Evolutionary conservation across 441 rosid genomes (phyloP), one percentile per base, ranked within the genome.

Genomic region (Omphalea diandra): DNA sequence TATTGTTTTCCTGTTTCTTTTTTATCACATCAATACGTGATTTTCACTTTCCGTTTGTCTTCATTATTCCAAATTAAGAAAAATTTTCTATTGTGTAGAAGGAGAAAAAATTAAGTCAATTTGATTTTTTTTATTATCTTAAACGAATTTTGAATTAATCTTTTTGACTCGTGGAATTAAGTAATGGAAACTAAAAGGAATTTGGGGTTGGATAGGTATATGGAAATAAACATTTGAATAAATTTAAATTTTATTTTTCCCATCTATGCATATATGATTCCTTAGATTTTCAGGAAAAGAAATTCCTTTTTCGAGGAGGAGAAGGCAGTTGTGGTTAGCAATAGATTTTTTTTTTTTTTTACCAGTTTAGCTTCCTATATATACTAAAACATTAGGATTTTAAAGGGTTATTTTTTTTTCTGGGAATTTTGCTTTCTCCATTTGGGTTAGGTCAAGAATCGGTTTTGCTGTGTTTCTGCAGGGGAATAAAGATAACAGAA

Each of bases 91-190:
- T n/a, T n/a, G n/a, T n/a, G n/a, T n/a, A n/a, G n/a, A n/a, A n/a
- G n/a, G n/a, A 11, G 58, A 31, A 47, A 2, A 49, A 32, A 11
- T 31, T 5, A 33, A 49, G 69, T 49, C 69, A 22, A 65, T 31
- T 12, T 14, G 3, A 7, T 17, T 12, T 14, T 18, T 15, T 12
- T 27, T 4, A 12, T 57, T n/a, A n/a, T n/a, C n/a, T n/a, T n/a
- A n/a, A n/a, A n/a, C n/a, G n/a, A n/a, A 22, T 46, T 57, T 44
- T 63, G 27, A 6, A 33, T 65, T 65, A 46, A 33, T 50, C 46
- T 14, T 22, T 49, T 33, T 65, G 60, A 67, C 61, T 36, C 26
- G 17, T 35, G 4, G 43, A 7, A 22, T 52, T 18, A 35, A 49
- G n/a, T 24, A 15, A 29, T 43, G 54, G 53, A 29, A 44, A 15